Conservation (phyloP, 2,329 filamentous ascomycete genomes). For the Talaromyces marneffei region DNA sequence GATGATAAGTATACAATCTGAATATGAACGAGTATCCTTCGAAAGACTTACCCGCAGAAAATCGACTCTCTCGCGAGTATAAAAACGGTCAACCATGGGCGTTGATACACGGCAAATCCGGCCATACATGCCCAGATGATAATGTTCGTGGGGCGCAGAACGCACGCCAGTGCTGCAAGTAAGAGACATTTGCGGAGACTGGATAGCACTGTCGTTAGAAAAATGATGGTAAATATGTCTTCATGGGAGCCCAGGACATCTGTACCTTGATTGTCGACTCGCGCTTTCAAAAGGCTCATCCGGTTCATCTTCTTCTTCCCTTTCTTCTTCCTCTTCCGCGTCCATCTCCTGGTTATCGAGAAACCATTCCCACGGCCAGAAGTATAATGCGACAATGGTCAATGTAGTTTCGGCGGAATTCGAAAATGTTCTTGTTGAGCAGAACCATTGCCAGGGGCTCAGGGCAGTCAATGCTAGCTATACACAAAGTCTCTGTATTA, state of each 20-base stretch:
- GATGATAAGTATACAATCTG: not conserved
- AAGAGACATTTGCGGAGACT: conserved; percentile 61
- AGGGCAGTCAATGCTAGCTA: conserved; percentile 65
- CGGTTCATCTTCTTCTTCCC: conserved; percentile 1
- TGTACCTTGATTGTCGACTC: conserved; percentile 24
- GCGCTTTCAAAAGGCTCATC: conserved; percentile 9
- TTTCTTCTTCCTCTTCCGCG: conserved; percentile 30
- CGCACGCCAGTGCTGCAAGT: conserved; percentile 73
- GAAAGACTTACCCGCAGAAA: conserved; percentile 48
- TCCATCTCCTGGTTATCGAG: conserved; percentile 42
- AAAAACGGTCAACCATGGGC: conserved; percentile 39
- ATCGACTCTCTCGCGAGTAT: conserved; percentile 58
- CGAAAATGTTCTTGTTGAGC: conserved; percentile 85
- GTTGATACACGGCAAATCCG: conserved; percentile 47
- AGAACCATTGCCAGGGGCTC: conserved; percentile 96
- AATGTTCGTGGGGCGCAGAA: conserved; percentile 82
- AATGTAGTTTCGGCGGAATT: conserved; percentile 90
- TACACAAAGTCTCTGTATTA: not conserved
- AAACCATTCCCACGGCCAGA: conserved; percentile 80
- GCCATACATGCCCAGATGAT: conserved; percentile 74
- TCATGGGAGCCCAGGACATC: conserved; percentile 11
- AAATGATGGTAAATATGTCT: conserved; percentile 15
- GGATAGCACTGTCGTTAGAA: conserved; percentile 17
- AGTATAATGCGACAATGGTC: conserved; percentile 69
- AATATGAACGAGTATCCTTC: not conserved